Conservation (phyloP, 768 basidiomycete species). For the Mycena filopes region DNA sequence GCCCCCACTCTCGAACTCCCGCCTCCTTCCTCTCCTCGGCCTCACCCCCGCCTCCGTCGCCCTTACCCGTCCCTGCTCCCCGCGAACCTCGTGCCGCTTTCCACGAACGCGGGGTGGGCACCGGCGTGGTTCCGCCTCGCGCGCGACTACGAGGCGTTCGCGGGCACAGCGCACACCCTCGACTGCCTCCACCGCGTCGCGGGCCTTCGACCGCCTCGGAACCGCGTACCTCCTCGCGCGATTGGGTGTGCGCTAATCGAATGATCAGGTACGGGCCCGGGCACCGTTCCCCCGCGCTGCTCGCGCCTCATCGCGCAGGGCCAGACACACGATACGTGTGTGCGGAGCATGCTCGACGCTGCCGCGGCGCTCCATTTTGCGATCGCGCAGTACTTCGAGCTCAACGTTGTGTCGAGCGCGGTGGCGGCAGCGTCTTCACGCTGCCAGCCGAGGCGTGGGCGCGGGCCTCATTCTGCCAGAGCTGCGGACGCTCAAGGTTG, state of each 20-base stretch:
- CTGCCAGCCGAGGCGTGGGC: too few relatives aligned
- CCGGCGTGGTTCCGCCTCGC: constrained; percentile 93
- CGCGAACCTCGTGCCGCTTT: constrained; percentile 85
- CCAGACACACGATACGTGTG: constrained; percentile 60
- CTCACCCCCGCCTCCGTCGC: constrained; percentile 75
- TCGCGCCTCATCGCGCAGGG: constrained; percentile 65
- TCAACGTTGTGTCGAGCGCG: too few relatives aligned
- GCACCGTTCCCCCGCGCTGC: constrained; percentile 26
- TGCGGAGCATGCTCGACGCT: constrained; percentile 80
- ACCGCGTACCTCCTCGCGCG: constrained; percentile 95
- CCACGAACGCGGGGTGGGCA: constrained; percentile 81
- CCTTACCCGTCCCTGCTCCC: constrained; percentile 71
- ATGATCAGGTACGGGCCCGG: neutral
- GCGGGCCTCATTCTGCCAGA: too few relatives aligned
- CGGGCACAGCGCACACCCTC: neutral
- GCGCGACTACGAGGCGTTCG: constrained; percentile 82
- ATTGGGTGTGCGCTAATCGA: constrained; percentile 59
- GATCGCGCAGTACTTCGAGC: constrained; percentile 89
- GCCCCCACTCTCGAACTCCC: constrained; percentile 74
- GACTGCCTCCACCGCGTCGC: neutral
- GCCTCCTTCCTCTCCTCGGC: constrained; percentile 41
- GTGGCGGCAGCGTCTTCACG: too few relatives aligned
- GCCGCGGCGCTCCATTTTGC: constrained; percentile 90
- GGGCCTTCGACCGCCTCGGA: constrained; percentile 68
- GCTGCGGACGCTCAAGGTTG: too few relatives aligned